Evolutionary conservation across 1,284 basidiomycete species (phyloP), one percentile per base, ranked within the genome.

Genomic region (Trichosporon ovoides): DNA sequence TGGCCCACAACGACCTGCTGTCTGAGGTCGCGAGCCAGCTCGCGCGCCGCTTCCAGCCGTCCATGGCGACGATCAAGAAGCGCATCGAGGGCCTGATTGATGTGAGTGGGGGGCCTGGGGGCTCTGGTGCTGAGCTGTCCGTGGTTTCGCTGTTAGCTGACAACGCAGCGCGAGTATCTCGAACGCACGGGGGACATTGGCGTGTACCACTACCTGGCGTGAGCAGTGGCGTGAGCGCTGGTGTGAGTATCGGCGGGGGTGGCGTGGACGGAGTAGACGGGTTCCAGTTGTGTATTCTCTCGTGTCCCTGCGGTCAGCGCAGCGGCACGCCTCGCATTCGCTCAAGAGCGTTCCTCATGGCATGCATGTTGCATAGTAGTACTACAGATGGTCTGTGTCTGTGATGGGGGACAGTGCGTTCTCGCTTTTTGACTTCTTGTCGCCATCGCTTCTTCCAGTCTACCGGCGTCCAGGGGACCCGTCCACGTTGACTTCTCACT

Each of bases 61-160:
- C 88, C 64, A 87, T 93, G 40, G 75, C 85, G 35, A 81, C 84
- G 62, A 92, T 98, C 79, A 99, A 98, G 82, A 93, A 90, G 77
- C 83, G 92, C 38, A 91, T 99, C 61, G 96, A 98, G 73, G 85
- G 85, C 38, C 77, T 99, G 60, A 97, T 99, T 61, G 96, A 98
- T 78, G 91, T 91, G 61, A 72, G 76, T 66, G 14, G 24, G 34
- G 20, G 38, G 28, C 5, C 28, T 33, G 34, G 20, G 38, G 28
- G 28, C 28, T 31, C 28, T 31, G 28, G 4, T 3, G 20, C 38
- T 6, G 3, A 11, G 38, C 11, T 40, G 38, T 40, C 3, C n/a
- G 34, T 20, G 37, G 19, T 9, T n/a, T 33, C 20, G 49, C 18
- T 11, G 9, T 18, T n/a, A 22, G 28, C 57, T 50, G 46, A 57